A percentile compares a stretch with the other conserved stretches of the same genome.
Evolutionary conservation across 176 grass and related monocot genomes (phyloP).

Genomic region (Neostapfia colusana): DNA sequence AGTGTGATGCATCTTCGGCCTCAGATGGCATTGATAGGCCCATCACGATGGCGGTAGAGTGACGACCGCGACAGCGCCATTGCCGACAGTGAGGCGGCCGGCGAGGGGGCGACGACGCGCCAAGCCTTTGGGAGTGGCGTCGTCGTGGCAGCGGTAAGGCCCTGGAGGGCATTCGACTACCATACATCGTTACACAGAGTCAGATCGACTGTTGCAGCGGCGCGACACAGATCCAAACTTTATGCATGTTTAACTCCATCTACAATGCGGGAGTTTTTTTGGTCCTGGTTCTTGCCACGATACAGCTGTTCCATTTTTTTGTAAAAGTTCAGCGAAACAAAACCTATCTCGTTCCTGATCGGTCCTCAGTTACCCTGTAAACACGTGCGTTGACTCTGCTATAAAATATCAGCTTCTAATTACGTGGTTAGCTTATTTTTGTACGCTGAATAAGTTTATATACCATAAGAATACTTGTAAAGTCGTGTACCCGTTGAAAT

Average conservation of each 20-base stretch:
- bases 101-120: not conserved
- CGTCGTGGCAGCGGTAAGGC: constrained; percentile 33
- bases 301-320: not conserved
- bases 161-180: constrained; percentile 34
- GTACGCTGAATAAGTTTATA: too few relatives aligned
- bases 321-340: not conserved
- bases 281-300: not conserved
- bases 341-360: not conserved
- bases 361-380: not conserved
- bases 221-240: not conserved
- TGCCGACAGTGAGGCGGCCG: constrained; percentile 35
- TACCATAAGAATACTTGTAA: too few relatives aligned
- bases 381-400: not conserved
- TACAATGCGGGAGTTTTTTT: not conserved
- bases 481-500: too few relatives aligned
- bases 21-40: too few relatives aligned
- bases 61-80: not conserved
- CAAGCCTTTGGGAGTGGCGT: constrained; percentile 51
- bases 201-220: not conserved
- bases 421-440: not conserved
- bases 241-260: not conserved
- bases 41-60: not conserved
- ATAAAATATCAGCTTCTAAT: not conserved
- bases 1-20: too few relatives aligned
- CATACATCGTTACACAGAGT: not conserved